Percentiles rank a stretch among this genome's conserved stretches.
phyloP scores from a whole-genome alignment of 2,329 filamentous ascomycete genomes.

The Drechslera avenae region DNA sequence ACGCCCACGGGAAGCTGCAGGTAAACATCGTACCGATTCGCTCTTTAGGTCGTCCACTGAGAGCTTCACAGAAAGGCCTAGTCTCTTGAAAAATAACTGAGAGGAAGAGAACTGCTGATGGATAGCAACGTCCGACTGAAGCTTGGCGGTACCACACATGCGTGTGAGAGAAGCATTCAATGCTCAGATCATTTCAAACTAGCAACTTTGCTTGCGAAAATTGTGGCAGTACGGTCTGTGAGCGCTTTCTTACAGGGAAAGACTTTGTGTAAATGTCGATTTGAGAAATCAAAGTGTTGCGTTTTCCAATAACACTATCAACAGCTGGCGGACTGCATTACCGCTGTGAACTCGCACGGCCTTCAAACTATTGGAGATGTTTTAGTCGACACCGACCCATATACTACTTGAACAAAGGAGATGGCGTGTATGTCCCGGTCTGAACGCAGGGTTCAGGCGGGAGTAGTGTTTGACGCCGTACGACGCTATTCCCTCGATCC shows the following conservation, averaged over 20 bases:
- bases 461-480: slow-evolving; percentile 43
- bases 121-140: neutral
- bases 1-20: slow-evolving; percentile 38
- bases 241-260: no score
- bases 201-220: neutral
- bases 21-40: slow-evolving; percentile 36
- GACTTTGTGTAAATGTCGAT: neutral
- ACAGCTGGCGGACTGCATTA: slow-evolving; percentile 9
- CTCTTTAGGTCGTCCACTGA: slow-evolving; percentile 24
- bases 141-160: slow-evolving; percentile 15
- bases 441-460: slow-evolving; percentile 37
- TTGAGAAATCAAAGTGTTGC: neutral
- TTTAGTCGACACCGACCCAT: slow-evolving; percentile 12
- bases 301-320: neutral
- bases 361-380: slow-evolving; percentile 22
- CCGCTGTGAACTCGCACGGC: slow-evolving; percentile 16
- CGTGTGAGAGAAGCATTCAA: slow-evolving; percentile 6
- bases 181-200: neutral
- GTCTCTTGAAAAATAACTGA: neutral
- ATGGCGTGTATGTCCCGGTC: slow-evolving; percentile 15
- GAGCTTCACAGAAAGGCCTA: slow-evolving; percentile 18
- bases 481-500: slow-evolving; percentile 43
- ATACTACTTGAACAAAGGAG: slow-evolving; percentile 17
- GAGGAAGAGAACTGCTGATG: slow-evolving; percentile 16
- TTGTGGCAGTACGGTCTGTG: neutral